Base-by-base conservation (phyloP, 495 filamentous ascomycete genomes). In the Ascobolus immersus region DNA sequence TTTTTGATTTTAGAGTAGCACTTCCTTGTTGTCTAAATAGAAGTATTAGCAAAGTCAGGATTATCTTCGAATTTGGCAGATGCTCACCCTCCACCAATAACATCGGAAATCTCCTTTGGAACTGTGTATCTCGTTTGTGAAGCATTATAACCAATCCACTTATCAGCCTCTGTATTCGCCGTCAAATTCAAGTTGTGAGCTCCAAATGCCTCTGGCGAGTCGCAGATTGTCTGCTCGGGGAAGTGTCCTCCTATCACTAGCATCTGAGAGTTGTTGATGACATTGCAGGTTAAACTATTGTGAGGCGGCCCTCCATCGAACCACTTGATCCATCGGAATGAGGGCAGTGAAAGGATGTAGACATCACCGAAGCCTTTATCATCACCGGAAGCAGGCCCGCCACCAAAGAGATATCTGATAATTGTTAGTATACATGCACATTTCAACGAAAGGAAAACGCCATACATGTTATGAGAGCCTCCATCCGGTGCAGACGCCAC, bases 401-500 rank as follows among this genome's bases (percentile, higher is more conserved):
- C 63, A 28, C 61, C 63, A 43, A 60, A 64, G 8, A 65, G 50
- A 34, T 66, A 65, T 11, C 61, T 64, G 35, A 20, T 1, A 11
- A 9, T 4, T 20, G 22, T 47, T 36, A 45, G 42, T n/a, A 17
- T 19, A 11, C 12, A n/a, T 19, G 5, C 30, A 5, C 13, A 8
- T 4, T n/a, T 29, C 4, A 32, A 14, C 20, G 7, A 10, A 13
- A 21, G 6, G 19, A 30, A 14, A 17, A 4, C 17, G 23, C 43
- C 60, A 35, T 40, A 65, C 59, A 69, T 64, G 38, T 67, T 67
- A 36, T 59, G 56, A 36, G 49, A 62, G 11, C 63, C 64, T 25
- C 56, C 49, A 42, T 69, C 66, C n/a, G 50, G 37, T 1, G 66
- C 52, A 51, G 60, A 63, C 8, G 55, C 58, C 6, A 53, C 56